phyloP scores from a whole-genome alignment of 164 flowering plant genomes.

The Echeveria elegans region DNA sequence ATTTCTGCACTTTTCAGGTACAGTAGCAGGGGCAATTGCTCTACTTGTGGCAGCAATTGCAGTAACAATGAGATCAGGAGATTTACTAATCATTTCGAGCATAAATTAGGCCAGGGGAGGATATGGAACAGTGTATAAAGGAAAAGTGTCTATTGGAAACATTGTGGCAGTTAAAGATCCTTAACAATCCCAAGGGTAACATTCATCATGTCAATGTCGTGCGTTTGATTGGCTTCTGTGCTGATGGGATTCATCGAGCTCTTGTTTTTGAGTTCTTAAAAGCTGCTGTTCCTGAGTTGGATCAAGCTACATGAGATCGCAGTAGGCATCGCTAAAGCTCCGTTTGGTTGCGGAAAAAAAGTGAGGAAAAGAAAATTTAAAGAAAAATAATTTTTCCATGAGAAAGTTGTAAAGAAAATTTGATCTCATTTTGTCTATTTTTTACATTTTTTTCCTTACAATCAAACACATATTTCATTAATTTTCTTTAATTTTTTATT shows the following conservation, averaged over 20 bases:
- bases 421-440: no score
- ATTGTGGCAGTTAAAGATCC: slow-evolving; percentile 21
- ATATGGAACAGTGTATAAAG: slow-evolving; percentile 15
- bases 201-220: slow-evolving; percentile 26
- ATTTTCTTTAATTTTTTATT: no score
- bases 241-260: slow-evolving; percentile 22
- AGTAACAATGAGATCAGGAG: slow-evolving; percentile 17
- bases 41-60: no score
- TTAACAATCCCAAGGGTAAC: slow-evolving; percentile 11
- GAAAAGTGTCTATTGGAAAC: slow-evolving; percentile 13
- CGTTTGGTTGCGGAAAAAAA: no score
- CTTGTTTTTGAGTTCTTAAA: slow-evolving; percentile 20
- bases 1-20: no score
- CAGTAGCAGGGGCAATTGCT: no score
- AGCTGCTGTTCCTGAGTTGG: slow-evolving; percentile 13
- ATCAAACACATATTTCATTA: no score
- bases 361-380: no score
- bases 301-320: slow-evolving; percentile 19
- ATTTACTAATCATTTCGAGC: slow-evolving; percentile 12
- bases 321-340: slow-evolving; percentile 20
- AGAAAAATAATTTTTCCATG: no score
- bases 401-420: no score
- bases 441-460: no score
- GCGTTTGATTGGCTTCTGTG: slow-evolving; percentile 25
- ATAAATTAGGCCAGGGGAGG: slow-evolving; percentile 20